A percentile compares a stretch with the other conserved stretches of the same genome.
These are phyloP conservation scores for Phytopythium chamaehyphon DNA, from an alignment of 352 stramenopile genomes.

Conservation along the genomic window DNA sequence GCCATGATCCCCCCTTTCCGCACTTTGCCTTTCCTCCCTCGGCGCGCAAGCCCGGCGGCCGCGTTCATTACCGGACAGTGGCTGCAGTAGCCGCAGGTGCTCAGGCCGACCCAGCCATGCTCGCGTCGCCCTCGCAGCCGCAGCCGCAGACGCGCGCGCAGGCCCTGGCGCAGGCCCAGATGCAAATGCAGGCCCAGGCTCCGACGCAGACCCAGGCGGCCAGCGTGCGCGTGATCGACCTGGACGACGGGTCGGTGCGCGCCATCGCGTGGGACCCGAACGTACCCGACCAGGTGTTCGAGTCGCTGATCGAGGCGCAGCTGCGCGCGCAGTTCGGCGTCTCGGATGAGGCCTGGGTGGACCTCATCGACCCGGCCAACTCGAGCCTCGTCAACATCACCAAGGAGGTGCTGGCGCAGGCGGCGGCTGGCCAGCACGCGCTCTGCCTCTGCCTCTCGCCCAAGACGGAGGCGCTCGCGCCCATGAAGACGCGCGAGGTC, in stretches of 20 bases:
- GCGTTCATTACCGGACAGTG: too few relatives aligned
- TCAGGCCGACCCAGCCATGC: too few relatives aligned
- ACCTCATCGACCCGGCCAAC: conserved; percentile 81
- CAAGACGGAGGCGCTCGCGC: conserved; percentile 77
- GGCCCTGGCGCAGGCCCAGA: too few relatives aligned
- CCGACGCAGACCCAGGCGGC: too few relatives aligned
- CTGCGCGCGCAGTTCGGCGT: conserved; percentile 73
- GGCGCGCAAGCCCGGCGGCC: too few relatives aligned
- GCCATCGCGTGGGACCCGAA: conserved; percentile 75
- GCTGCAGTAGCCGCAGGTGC: too few relatives aligned
- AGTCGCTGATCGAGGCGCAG: conserved; percentile 72
- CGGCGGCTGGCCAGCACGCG: conserved; percentile 36
- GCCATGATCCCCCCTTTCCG: too few relatives aligned
- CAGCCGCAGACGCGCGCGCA: neutral
- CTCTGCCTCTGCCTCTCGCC: conserved; percentile 79
- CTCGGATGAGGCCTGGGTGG: conserved; percentile 82
- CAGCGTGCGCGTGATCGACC: conserved; percentile 79
- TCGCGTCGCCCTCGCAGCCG: too few relatives aligned
- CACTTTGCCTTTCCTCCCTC: too few relatives aligned
- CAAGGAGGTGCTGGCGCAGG: conserved; percentile 58
- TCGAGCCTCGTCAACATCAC: conserved; percentile 80
- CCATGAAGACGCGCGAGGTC: conserved; percentile 77
- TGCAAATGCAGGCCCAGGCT: too few relatives aligned
- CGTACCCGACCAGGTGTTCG: conserved; percentile 79
- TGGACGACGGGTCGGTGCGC: conserved; percentile 76